A percentile compares a stretch with the other conserved stretches of the same genome.
Conservation (phyloP, 2,329 filamentous ascomycete genomes). For the Neospermospora avenae region DNA sequence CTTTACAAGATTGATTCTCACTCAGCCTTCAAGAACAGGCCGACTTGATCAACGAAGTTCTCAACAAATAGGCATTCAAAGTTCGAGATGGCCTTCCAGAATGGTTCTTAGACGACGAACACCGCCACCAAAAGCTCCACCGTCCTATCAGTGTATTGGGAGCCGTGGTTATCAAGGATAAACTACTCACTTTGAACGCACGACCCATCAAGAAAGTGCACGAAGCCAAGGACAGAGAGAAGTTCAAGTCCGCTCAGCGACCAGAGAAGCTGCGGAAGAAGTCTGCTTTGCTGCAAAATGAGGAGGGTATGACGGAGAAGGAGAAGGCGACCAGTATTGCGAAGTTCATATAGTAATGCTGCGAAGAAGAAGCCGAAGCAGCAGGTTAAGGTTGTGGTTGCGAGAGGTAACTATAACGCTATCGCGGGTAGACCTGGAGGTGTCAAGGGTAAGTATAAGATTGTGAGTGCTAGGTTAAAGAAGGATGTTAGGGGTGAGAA, state of each 20-base stretch:
- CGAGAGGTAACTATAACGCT: conserved; percentile 77
- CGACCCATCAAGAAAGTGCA: conserved; percentile 98
- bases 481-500: conserved; percentile 92
- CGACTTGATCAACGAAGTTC: conserved; percentile 84
- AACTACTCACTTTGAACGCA: conserved; percentile 86
- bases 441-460: conserved; percentile 95
- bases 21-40: too few species aligned
- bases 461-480: conserved; percentile 93
- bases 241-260: conserved; percentile 86
- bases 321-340: conserved; percentile 87
- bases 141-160: conserved; percentile 91
- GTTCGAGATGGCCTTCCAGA: conserved; percentile 90
- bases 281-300: conserved; percentile 81
- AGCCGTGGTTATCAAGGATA: conserved; percentile 89
- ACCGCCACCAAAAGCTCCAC: conserved; percentile 75
- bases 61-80: conserved; percentile 89
- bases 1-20: too few species aligned
- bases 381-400: conserved; percentile 84
- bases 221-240: conserved; percentile 95
- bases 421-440: conserved; percentile 83
- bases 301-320: conserved; percentile 91
- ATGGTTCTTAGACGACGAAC: conserved; percentile 96
- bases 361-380: conserved; percentile 82
- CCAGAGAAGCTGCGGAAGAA: conserved; percentile 97
- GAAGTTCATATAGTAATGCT: conserved; percentile 76